A percentile compares a stretch with the other conserved stretches of the same genome.
These are phyloP conservation scores for Hypseocharis bilobata DNA, from an alignment of 441 rosid genomes.

Conservation along the genomic window DNA sequence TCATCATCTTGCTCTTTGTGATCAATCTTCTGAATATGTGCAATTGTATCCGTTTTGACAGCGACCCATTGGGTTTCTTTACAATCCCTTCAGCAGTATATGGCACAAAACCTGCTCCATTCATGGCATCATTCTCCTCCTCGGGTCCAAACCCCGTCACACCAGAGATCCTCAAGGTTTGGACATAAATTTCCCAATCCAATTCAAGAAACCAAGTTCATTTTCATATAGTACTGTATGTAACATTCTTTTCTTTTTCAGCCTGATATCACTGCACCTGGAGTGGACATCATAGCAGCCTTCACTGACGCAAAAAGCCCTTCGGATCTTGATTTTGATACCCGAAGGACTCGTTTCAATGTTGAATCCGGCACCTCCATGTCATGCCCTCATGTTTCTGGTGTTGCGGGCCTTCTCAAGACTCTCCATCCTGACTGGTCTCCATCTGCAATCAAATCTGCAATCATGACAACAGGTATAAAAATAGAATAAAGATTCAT, in stretches of 20 bases:
- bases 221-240: no score
- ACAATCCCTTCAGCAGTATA: conserved; percentile 18
- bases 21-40: no score
- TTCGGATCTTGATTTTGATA: conserved; percentile 28
- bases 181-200: no score
- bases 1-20: no score
- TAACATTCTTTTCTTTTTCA: conserved; percentile 21
- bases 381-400: conserved; percentile 62
- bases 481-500: no score
- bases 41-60: conserved; percentile 12
- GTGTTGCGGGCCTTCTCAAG: conserved; percentile 46
- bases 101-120: conserved; percentile 39
- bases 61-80: conserved; percentile 37
- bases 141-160: conserved; percentile 42
- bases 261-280: conserved; percentile 61
- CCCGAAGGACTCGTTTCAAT: conserved; percentile 30
- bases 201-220: no score
- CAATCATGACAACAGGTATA: conserved; percentile 53
- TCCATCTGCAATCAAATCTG: conserved; percentile 52
- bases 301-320: conserved; percentile 26
- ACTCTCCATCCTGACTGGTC: conserved; percentile 46
- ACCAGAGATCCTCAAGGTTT: conserved; percentile 46
- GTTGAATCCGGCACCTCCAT: conserved; percentile 46
- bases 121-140: conserved; percentile 49
- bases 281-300: conserved; percentile 47